Conservation (phyloP, 805 yeast genomes). For the Clavispora carvajalis region DNA sequence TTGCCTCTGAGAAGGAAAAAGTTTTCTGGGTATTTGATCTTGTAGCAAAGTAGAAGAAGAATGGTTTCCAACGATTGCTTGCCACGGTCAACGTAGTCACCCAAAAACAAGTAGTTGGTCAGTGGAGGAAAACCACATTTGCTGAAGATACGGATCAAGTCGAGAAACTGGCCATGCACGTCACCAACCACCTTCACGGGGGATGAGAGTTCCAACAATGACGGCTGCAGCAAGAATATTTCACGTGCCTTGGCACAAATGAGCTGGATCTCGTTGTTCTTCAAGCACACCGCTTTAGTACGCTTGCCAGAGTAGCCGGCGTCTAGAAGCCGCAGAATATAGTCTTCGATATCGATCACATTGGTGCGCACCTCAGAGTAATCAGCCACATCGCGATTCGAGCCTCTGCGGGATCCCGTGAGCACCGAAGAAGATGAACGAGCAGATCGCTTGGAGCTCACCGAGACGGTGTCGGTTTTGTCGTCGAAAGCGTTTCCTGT, state of each 20-base stretch:
- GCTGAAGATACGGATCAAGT: slow-evolving; percentile 82
- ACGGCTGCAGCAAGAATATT: slow-evolving; percentile 84
- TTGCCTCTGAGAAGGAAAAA: slow-evolving; percentile 90
- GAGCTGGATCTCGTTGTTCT: slow-evolving; percentile 74
- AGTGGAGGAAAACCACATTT: slow-evolving; percentile 97
- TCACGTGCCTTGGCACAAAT: slow-evolving; percentile 88
- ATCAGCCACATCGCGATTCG: neutral
- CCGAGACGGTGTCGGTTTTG: slow-evolving; percentile 13
- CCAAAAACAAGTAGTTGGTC: slow-evolving; percentile 85
- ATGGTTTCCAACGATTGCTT: slow-evolving; percentile 94
- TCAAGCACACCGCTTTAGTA: slow-evolving; percentile 82
- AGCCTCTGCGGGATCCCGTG: slow-evolving; percentile 9
- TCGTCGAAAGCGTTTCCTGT: slow-evolving; percentile 15
- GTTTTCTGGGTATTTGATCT: slow-evolving; percentile 94
- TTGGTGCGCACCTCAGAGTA: neutral
- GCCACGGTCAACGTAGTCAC: slow-evolving; percentile 97
- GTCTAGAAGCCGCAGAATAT: slow-evolving; percentile 85
- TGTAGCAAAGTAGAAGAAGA: slow-evolving; percentile 78
- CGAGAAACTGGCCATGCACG: slow-evolving; percentile 95
- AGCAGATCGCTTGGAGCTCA: slow-evolving; percentile 12
- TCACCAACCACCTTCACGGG: slow-evolving; percentile 90
- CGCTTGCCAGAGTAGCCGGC: slow-evolving; percentile 96
- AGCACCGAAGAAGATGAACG: slow-evolving; percentile 14
- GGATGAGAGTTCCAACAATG: slow-evolving; percentile 78
- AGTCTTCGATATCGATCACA: slow-evolving; percentile 65